phyloP scores from a whole-genome alignment of 805 yeast species.

The Kuraishia hungarica region DNA sequence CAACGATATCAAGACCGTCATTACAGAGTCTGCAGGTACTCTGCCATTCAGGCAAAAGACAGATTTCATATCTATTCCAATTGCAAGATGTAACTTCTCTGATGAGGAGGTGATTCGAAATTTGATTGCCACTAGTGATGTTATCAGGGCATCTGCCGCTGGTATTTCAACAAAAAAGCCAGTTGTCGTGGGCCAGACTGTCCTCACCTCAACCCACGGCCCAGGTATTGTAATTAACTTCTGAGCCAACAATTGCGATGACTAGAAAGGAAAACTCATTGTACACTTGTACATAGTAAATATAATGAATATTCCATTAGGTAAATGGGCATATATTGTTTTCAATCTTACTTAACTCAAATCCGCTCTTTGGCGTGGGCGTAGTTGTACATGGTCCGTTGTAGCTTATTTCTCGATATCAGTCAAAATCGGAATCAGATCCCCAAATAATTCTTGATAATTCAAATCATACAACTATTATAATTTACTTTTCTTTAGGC shows the following conservation, averaged over 20 bases:
- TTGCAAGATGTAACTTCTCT: conserved; percentile 70
- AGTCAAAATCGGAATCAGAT: too few relatives aligned
- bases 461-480: too few relatives aligned
- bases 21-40: conserved; percentile 53
- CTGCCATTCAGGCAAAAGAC: conserved; percentile 73
- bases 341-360: too few relatives aligned
- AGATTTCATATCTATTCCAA: conserved; percentile 50
- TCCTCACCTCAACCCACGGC: conserved; percentile 62
- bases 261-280: not conserved
- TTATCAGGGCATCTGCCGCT: conserved; percentile 44
- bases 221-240: conserved; percentile 69
- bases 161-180: conserved; percentile 61
- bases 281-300: not conserved
- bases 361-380: too few relatives aligned
- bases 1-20: conserved; percentile 46
- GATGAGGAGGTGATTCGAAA: conserved; percentile 72
- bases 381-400: too few relatives aligned
- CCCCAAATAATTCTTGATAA: too few relatives aligned
- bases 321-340: not conserved
- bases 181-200: conserved; percentile 60
- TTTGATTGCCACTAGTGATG: conserved; percentile 55
- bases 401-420: too few relatives aligned
- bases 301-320: not conserved
- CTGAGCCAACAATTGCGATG: conserved; percentile 6
- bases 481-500: too few relatives aligned